Conservation (phyloP, 164 flowering plant species). For the Annona squamosa region DNA sequence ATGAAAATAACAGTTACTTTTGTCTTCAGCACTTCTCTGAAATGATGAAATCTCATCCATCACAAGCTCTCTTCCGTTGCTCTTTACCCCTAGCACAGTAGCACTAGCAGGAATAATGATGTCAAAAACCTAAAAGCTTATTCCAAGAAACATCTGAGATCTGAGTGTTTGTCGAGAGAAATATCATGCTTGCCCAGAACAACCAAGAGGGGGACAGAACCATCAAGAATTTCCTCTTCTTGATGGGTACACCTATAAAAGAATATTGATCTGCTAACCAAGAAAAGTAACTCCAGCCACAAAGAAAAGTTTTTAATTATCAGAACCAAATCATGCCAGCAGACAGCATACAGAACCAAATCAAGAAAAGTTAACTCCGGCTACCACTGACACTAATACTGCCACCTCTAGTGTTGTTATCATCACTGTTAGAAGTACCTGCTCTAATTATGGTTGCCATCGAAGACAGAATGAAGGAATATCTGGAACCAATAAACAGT, state of each 20-base stretch:
- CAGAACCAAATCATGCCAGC: not conserved
- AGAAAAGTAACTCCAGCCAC: conserved; percentile 30
- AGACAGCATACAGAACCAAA: not conserved
- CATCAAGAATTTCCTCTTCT: conserved; percentile 46
- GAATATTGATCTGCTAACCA: conserved; percentile 29
- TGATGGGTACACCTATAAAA: conserved; percentile 47
- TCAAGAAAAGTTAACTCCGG: too few species aligned
- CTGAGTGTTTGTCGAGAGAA: conserved; percentile 17
- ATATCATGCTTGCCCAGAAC: conserved; percentile 11
- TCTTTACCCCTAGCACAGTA: conserved; percentile 2
- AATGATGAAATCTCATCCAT: conserved; percentile 5
- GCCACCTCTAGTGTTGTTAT: not conserved
- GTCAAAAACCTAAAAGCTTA: conserved; percentile 5
- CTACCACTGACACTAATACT: not conserved
- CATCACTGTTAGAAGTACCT: too few species aligned
- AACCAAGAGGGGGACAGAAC: conserved; percentile 24
- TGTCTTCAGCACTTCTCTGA: conserved; percentile 5
- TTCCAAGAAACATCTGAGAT: conserved; percentile 7
- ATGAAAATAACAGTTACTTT: conserved; percentile 18
- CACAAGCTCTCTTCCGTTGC: conserved; percentile 5
- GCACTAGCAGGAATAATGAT: conserved; percentile 11
- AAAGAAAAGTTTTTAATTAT: conserved; percentile 17
- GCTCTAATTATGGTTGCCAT: too few species aligned
- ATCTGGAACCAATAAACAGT: too few species aligned
- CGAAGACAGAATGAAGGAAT: too few species aligned